phyloP scores from a whole-genome alignment of 78 protist genomes.

The Chrysochromulina tobinii region DNA sequence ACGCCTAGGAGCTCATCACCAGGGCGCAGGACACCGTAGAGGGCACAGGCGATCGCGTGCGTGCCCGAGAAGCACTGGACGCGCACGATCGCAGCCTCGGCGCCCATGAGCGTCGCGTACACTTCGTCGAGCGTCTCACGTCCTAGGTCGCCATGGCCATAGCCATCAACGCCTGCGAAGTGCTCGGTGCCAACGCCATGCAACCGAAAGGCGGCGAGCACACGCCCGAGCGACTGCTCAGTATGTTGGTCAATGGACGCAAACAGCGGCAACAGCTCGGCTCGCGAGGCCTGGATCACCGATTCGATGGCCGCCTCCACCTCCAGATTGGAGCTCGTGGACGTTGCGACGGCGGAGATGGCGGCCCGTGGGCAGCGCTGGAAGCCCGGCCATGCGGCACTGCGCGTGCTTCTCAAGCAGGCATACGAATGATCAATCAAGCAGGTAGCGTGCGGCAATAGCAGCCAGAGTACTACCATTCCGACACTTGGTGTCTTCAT shows the following conservation, averaged over 20 bases:
- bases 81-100: slow-evolving; percentile 47
- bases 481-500: too few species aligned
- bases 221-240: neutral
- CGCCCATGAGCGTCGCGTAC: slow-evolving; percentile 53
- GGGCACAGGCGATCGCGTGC: slow-evolving; percentile 57
- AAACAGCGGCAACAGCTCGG: neutral
- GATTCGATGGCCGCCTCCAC: neutral
- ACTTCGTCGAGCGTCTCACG: slow-evolving; percentile 50
- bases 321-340: too few species aligned
- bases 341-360: too few species aligned
- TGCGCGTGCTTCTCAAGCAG: too few species aligned
- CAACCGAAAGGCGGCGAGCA: slow-evolving; percentile 1
- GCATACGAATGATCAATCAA: too few species aligned
- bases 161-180: slow-evolving; percentile 45
- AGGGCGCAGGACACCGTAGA: slow-evolving; percentile 53
- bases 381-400: too few species aligned
- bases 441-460: too few species aligned
- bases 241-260: neutral
- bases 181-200: slow-evolving; percentile 30
- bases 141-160: slow-evolving; percentile 57
- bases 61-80: slow-evolving; percentile 54
- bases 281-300: too few species aligned
- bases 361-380: too few species aligned
- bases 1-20: slow-evolving; percentile 42
- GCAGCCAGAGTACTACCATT: too few species aligned